Evolutionary conservation across 352 stramenopile genomes (phyloP).

Genomic region (Globisporangium cystogenes): DNA sequence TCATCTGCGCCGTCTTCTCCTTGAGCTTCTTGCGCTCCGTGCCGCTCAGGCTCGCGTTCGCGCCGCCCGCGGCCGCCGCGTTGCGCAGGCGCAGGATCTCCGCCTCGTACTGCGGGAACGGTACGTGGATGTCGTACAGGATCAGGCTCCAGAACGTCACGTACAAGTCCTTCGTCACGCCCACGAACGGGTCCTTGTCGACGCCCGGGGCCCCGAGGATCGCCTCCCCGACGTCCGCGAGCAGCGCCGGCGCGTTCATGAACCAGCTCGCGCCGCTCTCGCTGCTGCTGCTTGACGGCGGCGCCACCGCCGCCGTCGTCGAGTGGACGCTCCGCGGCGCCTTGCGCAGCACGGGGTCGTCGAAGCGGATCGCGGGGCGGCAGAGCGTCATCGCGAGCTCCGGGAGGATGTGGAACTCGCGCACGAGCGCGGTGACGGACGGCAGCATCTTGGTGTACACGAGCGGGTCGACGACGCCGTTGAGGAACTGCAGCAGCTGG

Average conservation of each 20-base stretch:
- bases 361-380: constrained; percentile 69
- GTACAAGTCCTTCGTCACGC: constrained; percentile 73
- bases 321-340: constrained; percentile 62
- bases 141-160: constrained; percentile 84
- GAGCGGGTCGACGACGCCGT: constrained; percentile 59
- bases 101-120: constrained; percentile 79
- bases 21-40: constrained; percentile 81
- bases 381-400: constrained; percentile 79
- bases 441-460: constrained; percentile 74
- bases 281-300: constrained; percentile 22
- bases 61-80: constrained; percentile 15
- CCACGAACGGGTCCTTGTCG: constrained; percentile 42
- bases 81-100: constrained; percentile 74
- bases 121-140: constrained; percentile 85
- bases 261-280: constrained; percentile 36
- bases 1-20: constrained; percentile 70
- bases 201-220: constrained; percentile 9
- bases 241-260: constrained; percentile 53
- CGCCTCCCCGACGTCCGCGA: constrained; percentile 52
- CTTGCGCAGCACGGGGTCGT: constrained; percentile 59
- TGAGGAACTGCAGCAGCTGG: constrained; percentile 83
- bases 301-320: no score
- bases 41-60: constrained; percentile 17
- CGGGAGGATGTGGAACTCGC: constrained; percentile 66
- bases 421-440: constrained; percentile 49